Evolutionary conservation across 352 stramenopile species (phyloP).

Genomic region (Globisporangium middletonii): DNA sequence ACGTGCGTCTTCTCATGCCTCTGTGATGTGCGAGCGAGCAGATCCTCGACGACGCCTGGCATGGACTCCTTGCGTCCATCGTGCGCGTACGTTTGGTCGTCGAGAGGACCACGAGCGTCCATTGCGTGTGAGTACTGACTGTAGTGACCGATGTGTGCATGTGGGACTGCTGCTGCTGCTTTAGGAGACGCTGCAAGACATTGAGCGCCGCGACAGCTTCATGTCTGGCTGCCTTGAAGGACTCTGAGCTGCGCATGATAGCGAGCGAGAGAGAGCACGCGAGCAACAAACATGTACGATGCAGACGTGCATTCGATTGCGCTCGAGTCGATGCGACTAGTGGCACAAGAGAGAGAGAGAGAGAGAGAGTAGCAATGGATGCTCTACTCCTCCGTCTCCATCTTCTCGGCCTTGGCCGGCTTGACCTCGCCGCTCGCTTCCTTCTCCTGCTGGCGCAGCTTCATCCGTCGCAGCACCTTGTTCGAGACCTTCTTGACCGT

Average conservation of each 20-base stretch:
- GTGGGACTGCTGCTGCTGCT: not conserved
- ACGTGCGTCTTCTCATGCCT: no score
- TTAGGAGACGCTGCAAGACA: constrained; percentile 66
- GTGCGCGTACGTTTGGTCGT: constrained; percentile 32
- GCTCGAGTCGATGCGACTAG: no score
- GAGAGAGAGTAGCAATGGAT: not conserved
- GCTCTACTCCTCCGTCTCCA: constrained; percentile 50
- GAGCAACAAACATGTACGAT: not conserved
- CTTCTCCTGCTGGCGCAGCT: constrained; percentile 50
- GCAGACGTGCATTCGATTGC: not conserved
- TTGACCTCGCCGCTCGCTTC: constrained; percentile 39
- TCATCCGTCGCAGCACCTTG: constrained; percentile 68
- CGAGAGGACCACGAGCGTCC: not conserved
- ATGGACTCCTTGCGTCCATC: constrained; percentile 38
- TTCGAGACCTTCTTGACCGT: constrained; percentile 65
- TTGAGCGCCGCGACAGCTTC: constrained; percentile 54
- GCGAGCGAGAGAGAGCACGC: no score
- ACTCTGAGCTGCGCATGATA: constrained; percentile 19
- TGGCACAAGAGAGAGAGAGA: not conserved
- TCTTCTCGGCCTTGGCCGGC: constrained; percentile 30
- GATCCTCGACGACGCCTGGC: constrained; percentile 55
- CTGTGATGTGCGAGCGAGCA: constrained; percentile 2
- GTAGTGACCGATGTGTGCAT: not conserved
- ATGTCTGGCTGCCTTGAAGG: constrained; percentile 66
- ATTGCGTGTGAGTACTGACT: not conserved